These are phyloP conservation scores for Dryadomyces quercivorus DNA, from an alignment of 2,329 filamentous ascomycete species.

Conservation along the genomic window DNA sequence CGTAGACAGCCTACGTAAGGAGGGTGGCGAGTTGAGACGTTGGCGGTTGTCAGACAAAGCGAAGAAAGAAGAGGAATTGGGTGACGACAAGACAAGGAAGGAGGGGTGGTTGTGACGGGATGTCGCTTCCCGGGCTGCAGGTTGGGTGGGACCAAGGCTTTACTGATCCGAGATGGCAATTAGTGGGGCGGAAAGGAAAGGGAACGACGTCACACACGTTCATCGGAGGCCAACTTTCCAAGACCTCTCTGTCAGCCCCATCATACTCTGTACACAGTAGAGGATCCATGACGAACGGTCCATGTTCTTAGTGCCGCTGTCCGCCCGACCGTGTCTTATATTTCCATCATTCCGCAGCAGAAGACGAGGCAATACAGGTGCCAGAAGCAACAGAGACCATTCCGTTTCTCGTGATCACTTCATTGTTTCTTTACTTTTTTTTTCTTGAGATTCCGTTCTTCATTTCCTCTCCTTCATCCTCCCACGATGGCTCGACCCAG, in stretches of 20 bases:
- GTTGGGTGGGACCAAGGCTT: background rate
- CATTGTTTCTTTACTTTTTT: no score
- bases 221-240: background rate
- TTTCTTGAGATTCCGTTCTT: no score
- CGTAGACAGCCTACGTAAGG: background rate
- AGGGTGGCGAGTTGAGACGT: no score
- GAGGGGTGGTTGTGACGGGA: background rate
- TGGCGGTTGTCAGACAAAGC: background rate
- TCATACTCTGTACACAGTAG: no score
- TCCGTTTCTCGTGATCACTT: background rate
- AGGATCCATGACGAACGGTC: background rate
- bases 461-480: no score
- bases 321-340: background rate
- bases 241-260: background rate
- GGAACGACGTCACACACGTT: background rate
- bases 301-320: background rate
- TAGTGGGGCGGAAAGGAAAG: background rate
- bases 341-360: background rate
- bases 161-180: background rate
- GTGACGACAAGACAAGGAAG: background rate
- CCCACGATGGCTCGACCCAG: background rate
- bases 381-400: background rate
- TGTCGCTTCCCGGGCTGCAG: background rate
- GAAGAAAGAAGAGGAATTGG: slow-evolving; percentile 14
- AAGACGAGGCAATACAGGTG: background rate